Percentiles rank a stretch among this genome's conserved stretches.
phyloP scores from a whole-genome alignment of 345 rosid species.

The Passiflora organensis region DNA sequence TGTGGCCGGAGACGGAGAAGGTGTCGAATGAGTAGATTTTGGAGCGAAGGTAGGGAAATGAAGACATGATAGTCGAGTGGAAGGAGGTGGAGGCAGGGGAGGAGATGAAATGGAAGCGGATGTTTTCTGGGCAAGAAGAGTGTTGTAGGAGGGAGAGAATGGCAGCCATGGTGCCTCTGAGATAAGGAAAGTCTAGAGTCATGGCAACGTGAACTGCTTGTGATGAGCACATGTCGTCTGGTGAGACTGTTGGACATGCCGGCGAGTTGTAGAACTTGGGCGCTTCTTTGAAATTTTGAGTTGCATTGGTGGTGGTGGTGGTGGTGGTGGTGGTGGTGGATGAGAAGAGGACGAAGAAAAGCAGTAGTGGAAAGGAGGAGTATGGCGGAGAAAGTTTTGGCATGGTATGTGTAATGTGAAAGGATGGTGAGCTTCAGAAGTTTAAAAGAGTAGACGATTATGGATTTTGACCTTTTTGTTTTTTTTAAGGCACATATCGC shows the following conservation, averaged over 20 bases:
- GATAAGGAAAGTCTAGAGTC: conserved; percentile 29
- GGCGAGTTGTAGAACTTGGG: conserved; percentile 28
- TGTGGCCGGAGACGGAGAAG: too few species aligned
- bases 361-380: neutral
- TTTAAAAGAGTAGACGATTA: too few species aligned
- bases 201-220: conserved; percentile 36
- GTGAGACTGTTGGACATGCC: conserved; percentile 12
- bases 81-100: neutral
- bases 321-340: conserved; percentile 4
- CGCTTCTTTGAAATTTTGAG: conserved; percentile 22
- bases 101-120: conserved; percentile 35
- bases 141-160: conserved; percentile 34
- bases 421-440: neutral
- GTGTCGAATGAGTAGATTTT: too few species aligned
- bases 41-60: too few species aligned
- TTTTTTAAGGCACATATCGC: too few species aligned
- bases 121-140: conserved; percentile 40
- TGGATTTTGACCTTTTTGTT: too few species aligned
- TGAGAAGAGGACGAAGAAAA: neutral
- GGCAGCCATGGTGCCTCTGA: conserved; percentile 40
- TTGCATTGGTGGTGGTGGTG: neutral
- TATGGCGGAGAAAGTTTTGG: neutral
- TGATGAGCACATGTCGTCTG: conserved; percentile 10
- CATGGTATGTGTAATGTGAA: too few species aligned
- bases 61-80: too few species aligned